Evolutionary conservation across 768 basidiomycete genomes (phyloP).

Genomic region (Lactifluus pinguis): DNA sequence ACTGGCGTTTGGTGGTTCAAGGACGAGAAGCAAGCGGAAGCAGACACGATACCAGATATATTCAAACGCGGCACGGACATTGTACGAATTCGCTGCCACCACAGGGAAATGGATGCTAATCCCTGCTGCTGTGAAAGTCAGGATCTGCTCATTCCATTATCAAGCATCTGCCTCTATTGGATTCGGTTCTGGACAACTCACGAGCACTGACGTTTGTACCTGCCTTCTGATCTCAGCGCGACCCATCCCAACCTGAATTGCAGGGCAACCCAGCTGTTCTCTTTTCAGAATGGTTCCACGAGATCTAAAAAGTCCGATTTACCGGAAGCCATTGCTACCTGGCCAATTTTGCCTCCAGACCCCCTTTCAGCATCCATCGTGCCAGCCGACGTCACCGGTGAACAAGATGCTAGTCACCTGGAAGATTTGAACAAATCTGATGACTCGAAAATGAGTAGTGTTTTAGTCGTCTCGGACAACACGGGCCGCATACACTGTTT

Average conservation of each 20-base stretch:
- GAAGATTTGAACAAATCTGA: constrained; percentile 37
- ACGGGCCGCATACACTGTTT: constrained; percentile 52
- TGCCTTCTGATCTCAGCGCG: constrained; percentile 4
- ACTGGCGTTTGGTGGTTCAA: constrained; percentile 69
- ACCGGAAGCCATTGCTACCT: constrained; percentile 53
- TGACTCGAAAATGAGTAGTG: constrained; percentile 45
- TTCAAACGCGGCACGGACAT: constrained; percentile 58
- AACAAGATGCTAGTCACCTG: constrained; percentile 22
- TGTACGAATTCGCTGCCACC: constrained; percentile 32
- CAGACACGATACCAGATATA: constrained; percentile 58
- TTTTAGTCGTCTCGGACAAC: constrained; percentile 54
- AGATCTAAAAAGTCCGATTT: constrained; percentile 35
- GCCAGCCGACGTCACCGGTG: constrained; percentile 31
- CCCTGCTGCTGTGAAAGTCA: constrained; percentile 40
- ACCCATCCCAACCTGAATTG: constrained; percentile 5
- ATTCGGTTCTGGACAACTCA: constrained; percentile 57
- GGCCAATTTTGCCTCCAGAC: constrained; percentile 59
- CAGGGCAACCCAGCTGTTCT: constrained; percentile 73
- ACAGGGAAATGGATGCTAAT: constrained; percentile 4
- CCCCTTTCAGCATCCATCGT: constrained; percentile 53
- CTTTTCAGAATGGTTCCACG: constrained; percentile 64
- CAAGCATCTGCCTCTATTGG: constrained; percentile 59
- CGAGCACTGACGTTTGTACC: constrained; percentile 53
- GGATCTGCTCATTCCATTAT: constrained; percentile 70
- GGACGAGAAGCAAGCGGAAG: constrained; percentile 34